Percentiles rank a stretch among this genome's conserved stretches.
Conservation (phyloP, 495 filamentous ascomycete species). For the Podospora tetraspora region DNA sequence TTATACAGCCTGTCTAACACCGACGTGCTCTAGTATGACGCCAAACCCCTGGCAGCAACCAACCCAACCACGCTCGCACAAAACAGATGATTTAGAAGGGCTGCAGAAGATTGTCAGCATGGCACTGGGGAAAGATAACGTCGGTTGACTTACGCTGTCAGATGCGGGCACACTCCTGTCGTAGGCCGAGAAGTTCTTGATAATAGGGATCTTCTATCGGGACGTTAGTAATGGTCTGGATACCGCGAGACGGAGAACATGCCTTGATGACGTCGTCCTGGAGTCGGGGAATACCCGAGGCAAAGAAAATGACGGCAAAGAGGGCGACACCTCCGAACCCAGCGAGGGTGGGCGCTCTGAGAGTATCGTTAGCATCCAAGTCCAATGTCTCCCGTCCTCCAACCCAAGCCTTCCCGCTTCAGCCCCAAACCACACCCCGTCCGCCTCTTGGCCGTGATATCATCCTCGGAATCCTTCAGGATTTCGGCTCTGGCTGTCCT, state of each 20-base stretch:
- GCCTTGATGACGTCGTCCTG: constrained; percentile 50
- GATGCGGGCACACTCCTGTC: constrained; percentile 49
- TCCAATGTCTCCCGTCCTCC: neutral
- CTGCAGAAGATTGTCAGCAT: constrained; percentile 22
- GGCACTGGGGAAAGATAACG: neutral
- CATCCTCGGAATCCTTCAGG: neutral
- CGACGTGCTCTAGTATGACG: constrained; percentile 5
- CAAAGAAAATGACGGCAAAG: constrained; percentile 54
- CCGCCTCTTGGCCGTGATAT: neutral
- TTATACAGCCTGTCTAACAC: constrained; percentile 20
- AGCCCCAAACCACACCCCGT: neutral
- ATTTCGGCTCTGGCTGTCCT: neutral
- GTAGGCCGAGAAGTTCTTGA: constrained; percentile 40
- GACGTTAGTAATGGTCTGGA: constrained; percentile 15
- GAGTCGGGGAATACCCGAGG: constrained; percentile 54
- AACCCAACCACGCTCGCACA: constrained; percentile 6
- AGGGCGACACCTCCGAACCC: constrained; percentile 52
- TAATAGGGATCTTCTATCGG: constrained; percentile 48
- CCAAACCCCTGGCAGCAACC: constrained; percentile 12
- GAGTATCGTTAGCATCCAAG: neutral
- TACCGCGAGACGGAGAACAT: neutral
- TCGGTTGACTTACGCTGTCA: constrained; percentile 47
- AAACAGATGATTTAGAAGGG: constrained; percentile 37
- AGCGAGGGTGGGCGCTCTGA: constrained; percentile 42
- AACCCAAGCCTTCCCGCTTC: neutral